Evolutionary conservation across 495 filamentous ascomycete genomes (phyloP).

Genomic region (Gamarada debralockiae): DNA sequence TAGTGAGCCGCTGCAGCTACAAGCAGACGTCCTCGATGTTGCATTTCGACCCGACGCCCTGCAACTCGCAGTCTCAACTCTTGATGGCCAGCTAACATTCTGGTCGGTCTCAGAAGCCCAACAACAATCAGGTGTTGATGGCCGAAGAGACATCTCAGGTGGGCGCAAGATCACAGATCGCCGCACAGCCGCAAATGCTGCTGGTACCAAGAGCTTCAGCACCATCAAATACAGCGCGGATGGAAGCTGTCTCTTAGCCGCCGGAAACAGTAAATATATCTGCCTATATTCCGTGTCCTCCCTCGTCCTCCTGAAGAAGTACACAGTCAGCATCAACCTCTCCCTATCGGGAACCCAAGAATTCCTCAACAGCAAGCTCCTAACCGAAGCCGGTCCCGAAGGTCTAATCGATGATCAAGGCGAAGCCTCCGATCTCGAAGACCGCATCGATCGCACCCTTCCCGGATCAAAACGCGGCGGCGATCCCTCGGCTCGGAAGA

Average conservation of each 20-base stretch:
- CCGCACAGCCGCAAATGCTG: conserved; percentile 82
- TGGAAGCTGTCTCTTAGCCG: conserved; percentile 83
- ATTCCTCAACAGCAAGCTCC: conserved; percentile 83
- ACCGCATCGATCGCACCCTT: conserved; percentile 77
- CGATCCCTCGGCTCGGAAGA: conserved; percentile 72
- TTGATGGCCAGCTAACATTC: conserved; percentile 93
- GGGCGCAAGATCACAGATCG: conserved; percentile 84
- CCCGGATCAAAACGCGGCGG: conserved; percentile 80
- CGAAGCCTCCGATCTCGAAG: conserved; percentile 84
- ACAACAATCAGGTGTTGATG: conserved; percentile 78
- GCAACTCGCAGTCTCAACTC: conserved; percentile 84
- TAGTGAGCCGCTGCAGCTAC: conserved; percentile 85
- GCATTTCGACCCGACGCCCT: conserved; percentile 86
- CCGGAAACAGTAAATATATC: conserved; percentile 94
- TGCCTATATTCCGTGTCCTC: conserved; percentile 90
- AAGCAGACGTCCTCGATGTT: conserved; percentile 84
- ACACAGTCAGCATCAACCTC: conserved; percentile 88
- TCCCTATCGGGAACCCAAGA: conserved; percentile 95
- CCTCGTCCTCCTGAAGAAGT: conserved; percentile 89
- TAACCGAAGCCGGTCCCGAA: conserved; percentile 86
- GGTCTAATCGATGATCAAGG: conserved; percentile 81
- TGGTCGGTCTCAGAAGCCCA: conserved; percentile 88
- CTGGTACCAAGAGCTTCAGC: conserved; percentile 85
- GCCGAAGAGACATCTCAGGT: conserved; percentile 86
- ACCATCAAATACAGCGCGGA: conserved; percentile 88